These are phyloP conservation scores for Linnemannia zychae DNA, from an alignment of 192 early-diverging fungal genomes.

Conservation along the genomic window DNA sequence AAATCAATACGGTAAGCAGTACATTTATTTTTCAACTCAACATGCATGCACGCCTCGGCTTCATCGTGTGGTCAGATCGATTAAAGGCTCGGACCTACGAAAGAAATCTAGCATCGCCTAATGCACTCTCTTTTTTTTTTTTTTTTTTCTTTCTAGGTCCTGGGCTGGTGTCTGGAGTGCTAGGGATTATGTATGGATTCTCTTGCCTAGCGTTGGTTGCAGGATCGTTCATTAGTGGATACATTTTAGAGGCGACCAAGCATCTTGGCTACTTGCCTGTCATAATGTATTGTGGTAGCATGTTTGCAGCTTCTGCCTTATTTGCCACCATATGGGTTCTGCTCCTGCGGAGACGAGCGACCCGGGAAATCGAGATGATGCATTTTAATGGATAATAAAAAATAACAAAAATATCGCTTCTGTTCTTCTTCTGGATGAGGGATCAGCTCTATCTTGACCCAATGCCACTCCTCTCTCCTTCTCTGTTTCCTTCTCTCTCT, in stretches of 20 bases:
- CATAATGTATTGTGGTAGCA: constrained; percentile 25
- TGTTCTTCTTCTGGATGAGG: too few relatives aligned
- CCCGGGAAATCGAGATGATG: too few relatives aligned
- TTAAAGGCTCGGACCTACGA: neutral
- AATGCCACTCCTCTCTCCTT: too few relatives aligned
- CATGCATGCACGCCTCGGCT: neutral
- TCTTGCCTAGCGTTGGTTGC: constrained; percentile 50
- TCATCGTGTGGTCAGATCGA: neutral
- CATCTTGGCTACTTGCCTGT: constrained; percentile 19
- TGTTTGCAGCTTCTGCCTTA: constrained; percentile 21
- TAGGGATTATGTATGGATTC: constrained; percentile 51
- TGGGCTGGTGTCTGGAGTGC: constrained; percentile 37
- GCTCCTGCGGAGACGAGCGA: neutral
- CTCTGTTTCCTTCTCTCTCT: neutral
- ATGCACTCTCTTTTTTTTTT: neutral
- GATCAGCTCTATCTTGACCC: too few relatives aligned
- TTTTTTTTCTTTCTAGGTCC: constrained; percentile 17
- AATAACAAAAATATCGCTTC: too few relatives aligned
- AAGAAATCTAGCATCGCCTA: neutral
- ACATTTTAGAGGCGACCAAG: constrained; percentile 36
- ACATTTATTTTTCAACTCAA: neutral
- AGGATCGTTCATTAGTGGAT: constrained; percentile 53
- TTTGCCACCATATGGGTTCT: constrained; percentile 25
- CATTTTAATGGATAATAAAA: neutral
- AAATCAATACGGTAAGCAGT: constrained; percentile 48